phyloP scores from a whole-genome alignment of 148 eudicot species.

The Persicaria tinctoria region DNA sequence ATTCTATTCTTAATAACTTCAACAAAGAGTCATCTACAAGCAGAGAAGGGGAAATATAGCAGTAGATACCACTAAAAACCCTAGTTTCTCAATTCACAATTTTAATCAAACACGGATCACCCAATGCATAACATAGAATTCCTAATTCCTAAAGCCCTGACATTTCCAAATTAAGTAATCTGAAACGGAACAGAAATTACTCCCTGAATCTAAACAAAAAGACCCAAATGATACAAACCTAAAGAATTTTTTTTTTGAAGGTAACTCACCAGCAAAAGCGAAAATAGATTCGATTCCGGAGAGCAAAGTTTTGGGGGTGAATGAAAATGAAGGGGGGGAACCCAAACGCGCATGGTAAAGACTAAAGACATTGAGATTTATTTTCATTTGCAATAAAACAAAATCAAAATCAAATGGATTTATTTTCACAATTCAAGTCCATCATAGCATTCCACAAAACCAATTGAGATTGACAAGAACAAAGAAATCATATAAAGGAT shows the following conservation, averaged over 20 bases:
- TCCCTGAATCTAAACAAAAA: neutral
- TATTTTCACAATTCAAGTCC: too few species aligned
- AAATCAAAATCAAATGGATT: too few species aligned
- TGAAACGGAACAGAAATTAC: neutral
- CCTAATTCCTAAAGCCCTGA: neutral
- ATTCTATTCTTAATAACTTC: neutral
- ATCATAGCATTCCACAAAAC: too few species aligned
- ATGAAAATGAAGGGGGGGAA: neutral
- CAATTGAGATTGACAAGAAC: too few species aligned
- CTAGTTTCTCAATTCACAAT: neutral
- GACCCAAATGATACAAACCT: neutral
- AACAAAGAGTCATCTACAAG: neutral
- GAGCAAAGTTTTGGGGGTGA: neutral
- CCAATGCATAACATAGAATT: neutral
- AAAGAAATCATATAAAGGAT: too few species aligned
- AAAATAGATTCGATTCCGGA: neutral
- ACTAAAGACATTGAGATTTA: too few species aligned
- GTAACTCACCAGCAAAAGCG: constrained; percentile 3
- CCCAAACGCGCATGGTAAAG: neutral
- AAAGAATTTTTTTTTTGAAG: neutral
- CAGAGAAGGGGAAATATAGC: neutral
- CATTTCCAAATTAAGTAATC: neutral
- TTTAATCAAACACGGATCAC: neutral
- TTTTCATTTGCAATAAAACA: too few species aligned
- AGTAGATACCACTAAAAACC: constrained; percentile 4